Base-by-base conservation (phyloP, 495 filamentous ascomycete species). In the Geopyxis carbonaria region DNA sequence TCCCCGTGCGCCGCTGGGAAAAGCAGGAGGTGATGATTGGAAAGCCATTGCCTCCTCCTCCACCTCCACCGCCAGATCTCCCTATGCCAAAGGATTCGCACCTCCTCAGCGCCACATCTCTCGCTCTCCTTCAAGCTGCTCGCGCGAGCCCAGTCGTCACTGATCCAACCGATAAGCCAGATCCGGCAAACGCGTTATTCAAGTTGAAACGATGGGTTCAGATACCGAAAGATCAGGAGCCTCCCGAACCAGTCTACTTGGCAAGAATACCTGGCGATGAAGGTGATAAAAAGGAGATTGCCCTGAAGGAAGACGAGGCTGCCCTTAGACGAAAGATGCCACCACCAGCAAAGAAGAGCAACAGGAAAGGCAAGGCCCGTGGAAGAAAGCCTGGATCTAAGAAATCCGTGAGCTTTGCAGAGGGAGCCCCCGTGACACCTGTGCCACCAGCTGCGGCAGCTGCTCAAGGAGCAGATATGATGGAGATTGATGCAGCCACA, bases 1-100 rank as follows among this genome's bases (percentile, higher is more conserved):
- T 97, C 4, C 89, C 89, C 14, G 75, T 97, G 33, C 78, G 86
- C 42, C 81, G 91, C 66, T 97, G 86, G 83, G 72, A 77, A 42
- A 72, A 73, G 39, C 70, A 76, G 51, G 64, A 60, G 59, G 72
- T 87, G 21, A 78, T 65, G 24, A 59, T 91, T 46, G 78, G 47
- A 9, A 54, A 54, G 31, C 52, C 51, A 1, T 30, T 44, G 16
- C 41, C 47, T 8, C 40, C 49, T 3, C 11, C 72, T 36, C 73
- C 80, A 32, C 70, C 72, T 0, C 64, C 67, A 0, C 71, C 71
- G 15, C 56, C 66, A 3, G 72, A 81, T 45, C 73, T 77, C 13
- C 67, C 73, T 2, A 67, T 97, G 72, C 89, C 89, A 19, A 78
- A 80, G 50, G 91, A 95, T 55, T 79, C 74, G 28, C 74, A 84